Evolutionary conservation across 75 land plant species (phyloP).

Genomic region (Gnetum montanum): DNA sequence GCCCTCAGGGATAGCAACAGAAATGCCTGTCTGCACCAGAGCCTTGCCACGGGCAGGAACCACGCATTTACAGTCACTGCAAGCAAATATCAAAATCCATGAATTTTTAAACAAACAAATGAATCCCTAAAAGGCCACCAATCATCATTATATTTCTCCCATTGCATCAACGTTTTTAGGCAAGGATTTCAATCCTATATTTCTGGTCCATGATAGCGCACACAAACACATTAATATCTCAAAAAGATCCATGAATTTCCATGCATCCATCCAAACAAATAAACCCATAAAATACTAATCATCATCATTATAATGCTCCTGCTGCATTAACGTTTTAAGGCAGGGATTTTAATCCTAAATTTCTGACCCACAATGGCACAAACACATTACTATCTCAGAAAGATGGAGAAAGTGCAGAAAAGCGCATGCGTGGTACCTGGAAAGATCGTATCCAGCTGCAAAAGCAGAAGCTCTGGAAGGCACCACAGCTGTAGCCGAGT

Average conservation of each 20-base stretch:
- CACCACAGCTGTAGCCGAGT: slow-evolving; percentile 56
- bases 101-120: background rate
- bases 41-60: slow-evolving; percentile 91
- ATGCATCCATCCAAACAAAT: background rate
- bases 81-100: background rate
- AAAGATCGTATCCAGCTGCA: slow-evolving; percentile 87
- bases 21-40: slow-evolving; percentile 73
- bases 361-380: too few species aligned
- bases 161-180: too few species aligned
- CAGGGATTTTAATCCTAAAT: too few species aligned
- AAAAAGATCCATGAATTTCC: background rate
- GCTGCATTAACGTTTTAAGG: too few species aligned
- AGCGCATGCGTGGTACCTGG: slow-evolving; percentile 35
- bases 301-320: too few species aligned
- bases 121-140: background rate
- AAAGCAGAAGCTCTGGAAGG: slow-evolving; percentile 71
- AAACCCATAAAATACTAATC: background rate
- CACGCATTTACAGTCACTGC: slow-evolving; percentile 49
- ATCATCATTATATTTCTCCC: too few species aligned
- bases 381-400: too few species aligned
- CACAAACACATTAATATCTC: too few species aligned
- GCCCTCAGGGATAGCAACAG: slow-evolving; percentile 80
- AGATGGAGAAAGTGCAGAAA: background rate
- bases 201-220: too few species aligned
- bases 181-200: too few species aligned